Conservation (phyloP, 176 grass and related monocot genomes). For the Musa acuminata region DNA sequence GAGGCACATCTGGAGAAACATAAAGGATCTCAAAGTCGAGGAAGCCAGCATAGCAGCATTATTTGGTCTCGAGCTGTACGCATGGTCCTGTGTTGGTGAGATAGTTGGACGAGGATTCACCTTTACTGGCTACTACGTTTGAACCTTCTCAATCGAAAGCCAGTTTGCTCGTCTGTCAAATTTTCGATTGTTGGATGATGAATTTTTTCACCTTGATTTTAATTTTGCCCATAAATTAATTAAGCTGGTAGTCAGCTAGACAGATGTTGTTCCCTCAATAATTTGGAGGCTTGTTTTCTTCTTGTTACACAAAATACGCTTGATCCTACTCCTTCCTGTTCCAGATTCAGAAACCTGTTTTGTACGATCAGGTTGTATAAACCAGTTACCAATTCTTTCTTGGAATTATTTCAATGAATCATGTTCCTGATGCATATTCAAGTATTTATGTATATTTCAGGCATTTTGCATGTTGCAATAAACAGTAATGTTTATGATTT, state of each 20-base stretch:
- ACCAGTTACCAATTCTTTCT: background rate
- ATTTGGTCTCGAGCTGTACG: slow-evolving; percentile 81
- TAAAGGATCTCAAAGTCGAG: slow-evolving; percentile 53
- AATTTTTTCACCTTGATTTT: background rate
- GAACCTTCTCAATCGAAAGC: slow-evolving; percentile 15
- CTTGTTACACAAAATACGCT: background rate
- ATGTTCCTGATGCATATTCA: background rate
- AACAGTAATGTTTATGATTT: no score
- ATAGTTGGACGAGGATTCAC: slow-evolving; percentile 74
- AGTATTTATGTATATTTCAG: background rate
- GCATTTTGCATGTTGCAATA: no score
- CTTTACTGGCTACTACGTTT: slow-evolving; percentile 75
- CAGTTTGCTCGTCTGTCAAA: background rate
- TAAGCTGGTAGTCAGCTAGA: slow-evolving; percentile 7
- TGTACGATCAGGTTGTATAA: background rate
- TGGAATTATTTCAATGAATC: background rate
- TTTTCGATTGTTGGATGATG: background rate
- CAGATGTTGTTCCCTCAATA: background rate
- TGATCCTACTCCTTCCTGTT: background rate
- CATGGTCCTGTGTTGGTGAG: slow-evolving; percentile 67
- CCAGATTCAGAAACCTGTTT: background rate
- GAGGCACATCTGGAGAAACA: slow-evolving; percentile 56
- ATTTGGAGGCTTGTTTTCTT: slow-evolving; percentile 7
- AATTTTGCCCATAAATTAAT: slow-evolving; percentile 12
- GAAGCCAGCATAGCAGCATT: slow-evolving; percentile 57